Evolutionary conservation across 257 asterid species (phyloP), one percentile per base, ranked within the genome.

Genomic region (Nicotiana tomentosiformis): DNA sequence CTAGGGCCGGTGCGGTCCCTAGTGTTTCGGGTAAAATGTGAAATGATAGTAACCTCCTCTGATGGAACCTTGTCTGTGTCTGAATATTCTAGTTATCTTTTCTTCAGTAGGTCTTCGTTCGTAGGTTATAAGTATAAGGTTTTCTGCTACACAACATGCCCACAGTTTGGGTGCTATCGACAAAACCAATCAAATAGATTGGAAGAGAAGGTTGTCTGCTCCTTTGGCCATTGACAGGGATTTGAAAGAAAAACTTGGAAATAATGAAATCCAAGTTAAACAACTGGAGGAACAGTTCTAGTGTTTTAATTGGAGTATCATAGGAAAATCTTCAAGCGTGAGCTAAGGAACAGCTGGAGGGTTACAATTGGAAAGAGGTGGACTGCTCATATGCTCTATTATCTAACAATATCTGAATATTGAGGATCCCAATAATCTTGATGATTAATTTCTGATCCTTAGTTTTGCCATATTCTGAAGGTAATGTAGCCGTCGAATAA

Each of bases 401-500:
- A 72, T 72, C 79, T 51, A 53, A 53, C 15, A 49, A 51, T 49
- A 74, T 74, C 53, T 14, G 43, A 43, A 53, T 53, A 14, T 14
- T 14, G 26, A 26, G 79, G 62, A 23, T 46, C 2, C 37, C 62
- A 74, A 74, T 49, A 23, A 23, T 74, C 16, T 49, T 26, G 9
- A 51, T 51, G 64, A 51, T 15, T 51, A 51, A 76, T 51, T 76
- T 76, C 64, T 76, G 64, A 76, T 76, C 64, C 9, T 49, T 51
- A 76, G 4, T 51, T 76, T 51, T 76, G 80, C 80, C 64, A 76
- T 76, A 16, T 76, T 14, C 64, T 51, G 80, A 76, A 76, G 64
- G 80, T 76, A 76, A 76, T 76, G 64, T 76, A 49, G 64, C 80
- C 80, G 39, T 76, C 29, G 80, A 35, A 76, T 51, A 15, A 76